Conservation (phyloP, 768 basidiomycete species). For the Rhodotorula taiwanensis region DNA sequence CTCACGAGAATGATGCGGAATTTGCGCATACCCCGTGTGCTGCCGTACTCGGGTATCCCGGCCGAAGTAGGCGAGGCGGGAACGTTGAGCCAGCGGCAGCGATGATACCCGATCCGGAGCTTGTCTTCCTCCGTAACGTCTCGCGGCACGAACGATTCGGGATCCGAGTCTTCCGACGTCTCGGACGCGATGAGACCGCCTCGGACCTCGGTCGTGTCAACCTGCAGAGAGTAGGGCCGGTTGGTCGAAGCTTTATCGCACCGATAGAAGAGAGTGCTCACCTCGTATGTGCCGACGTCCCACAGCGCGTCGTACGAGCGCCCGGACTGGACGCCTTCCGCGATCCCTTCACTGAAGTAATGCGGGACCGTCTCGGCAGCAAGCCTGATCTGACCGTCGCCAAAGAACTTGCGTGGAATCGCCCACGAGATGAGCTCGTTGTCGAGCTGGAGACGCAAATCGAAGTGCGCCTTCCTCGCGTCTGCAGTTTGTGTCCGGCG, state of each 20-base stretch:
- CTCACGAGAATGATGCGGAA: neutral
- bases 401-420: slow-evolving; percentile 6
- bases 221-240: neutral
- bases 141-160: neutral
- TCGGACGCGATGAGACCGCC: neutral
- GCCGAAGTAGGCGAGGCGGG: neutral
- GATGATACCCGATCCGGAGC: neutral
- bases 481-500: too few relatives aligned
- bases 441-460: slow-evolving; percentile 29
- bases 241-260: neutral
- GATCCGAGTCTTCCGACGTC: neutral
- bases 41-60: neutral
- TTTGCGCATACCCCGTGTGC: neutral
- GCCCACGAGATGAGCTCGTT: slow-evolving; percentile 12
- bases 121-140: too few relatives aligned
- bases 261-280: neutral
- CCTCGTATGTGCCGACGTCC: slow-evolving; percentile 23
- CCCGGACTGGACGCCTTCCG: slow-evolving; percentile 6
- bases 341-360: slow-evolving; percentile 4
- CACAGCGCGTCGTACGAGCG: neutral
- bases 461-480: slow-evolving; percentile 19
- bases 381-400: neutral
- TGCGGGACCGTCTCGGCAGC: slow-evolving; percentile 22
- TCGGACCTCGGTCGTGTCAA: neutral
- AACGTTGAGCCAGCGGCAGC: neutral